A percentile compares a stretch with the other conserved stretches of the same genome.
Evolutionary conservation across 257 asterid genomes (phyloP).

Genomic region (Capsicum rhomboideum): DNA sequence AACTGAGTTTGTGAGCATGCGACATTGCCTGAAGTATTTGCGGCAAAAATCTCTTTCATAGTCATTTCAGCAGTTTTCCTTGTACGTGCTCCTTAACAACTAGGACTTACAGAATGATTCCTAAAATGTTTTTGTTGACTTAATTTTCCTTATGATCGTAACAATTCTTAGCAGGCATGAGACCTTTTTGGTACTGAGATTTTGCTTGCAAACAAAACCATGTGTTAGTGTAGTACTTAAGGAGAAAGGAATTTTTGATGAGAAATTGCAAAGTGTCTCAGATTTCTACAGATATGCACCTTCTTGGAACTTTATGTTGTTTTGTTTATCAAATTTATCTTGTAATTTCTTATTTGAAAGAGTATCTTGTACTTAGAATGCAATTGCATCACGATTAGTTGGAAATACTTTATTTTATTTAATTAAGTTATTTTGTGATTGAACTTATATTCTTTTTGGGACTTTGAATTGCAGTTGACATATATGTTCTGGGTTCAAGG

Average conservation of each 20-base stretch:
- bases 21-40: background rate
- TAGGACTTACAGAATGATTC: background rate
- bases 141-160: background rate
- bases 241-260: background rate
- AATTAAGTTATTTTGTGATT: background rate
- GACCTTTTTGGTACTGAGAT: background rate
- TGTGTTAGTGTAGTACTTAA: background rate
- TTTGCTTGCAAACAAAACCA: background rate
- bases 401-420: background rate
- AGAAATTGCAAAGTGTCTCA: background rate
- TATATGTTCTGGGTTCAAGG: constrained; percentile 97
- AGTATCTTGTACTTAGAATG: background rate
- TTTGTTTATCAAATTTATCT: background rate
- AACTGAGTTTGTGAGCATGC: background rate
- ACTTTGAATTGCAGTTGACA: constrained; percentile 55
- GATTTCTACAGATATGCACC: background rate
- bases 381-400: background rate
- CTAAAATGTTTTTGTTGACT: background rate
- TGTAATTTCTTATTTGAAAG: background rate
- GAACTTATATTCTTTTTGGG: background rate
- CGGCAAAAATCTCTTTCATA: background rate
- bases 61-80: background rate
- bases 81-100: background rate
- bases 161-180: background rate
- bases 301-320: background rate